Evolutionary conservation across 495 filamentous ascomycete genomes (phyloP).

Genomic region (Penicillium alfredii): DNA sequence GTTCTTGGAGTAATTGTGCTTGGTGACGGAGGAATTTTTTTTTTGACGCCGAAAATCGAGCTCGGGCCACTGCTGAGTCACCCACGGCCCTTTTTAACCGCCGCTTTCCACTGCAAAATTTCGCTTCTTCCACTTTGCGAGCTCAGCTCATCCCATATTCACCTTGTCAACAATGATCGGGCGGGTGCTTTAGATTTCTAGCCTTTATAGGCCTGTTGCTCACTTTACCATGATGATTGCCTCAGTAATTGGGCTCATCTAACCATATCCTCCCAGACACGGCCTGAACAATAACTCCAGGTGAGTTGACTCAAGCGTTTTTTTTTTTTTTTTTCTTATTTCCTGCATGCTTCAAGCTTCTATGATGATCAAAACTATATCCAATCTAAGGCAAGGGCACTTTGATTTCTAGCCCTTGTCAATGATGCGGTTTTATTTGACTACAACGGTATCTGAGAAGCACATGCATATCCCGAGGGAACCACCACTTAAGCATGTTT

Average conservation of each 20-base stretch:
- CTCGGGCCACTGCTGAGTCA: conserved; percentile 33
- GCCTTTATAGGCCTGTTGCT: background rate
- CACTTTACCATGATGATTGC: too few relatives aligned
- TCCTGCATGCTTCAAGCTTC: conserved; percentile 16
- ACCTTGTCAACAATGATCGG: conserved; percentile 14
- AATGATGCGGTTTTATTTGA: conserved; percentile 68
- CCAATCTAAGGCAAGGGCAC: conserved; percentile 48
- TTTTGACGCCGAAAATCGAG: conserved; percentile 17
- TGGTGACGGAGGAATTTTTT: conserved; percentile 31
- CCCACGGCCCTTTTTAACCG: conserved; percentile 23
- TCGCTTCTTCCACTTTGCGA: conserved; percentile 18
- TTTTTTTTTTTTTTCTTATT: background rate
- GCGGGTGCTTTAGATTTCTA: conserved; percentile 3
- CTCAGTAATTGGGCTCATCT: too few relatives aligned
- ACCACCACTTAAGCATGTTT: conserved; percentile 3
- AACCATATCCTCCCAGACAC: too few relatives aligned
- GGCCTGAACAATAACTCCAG: conserved; percentile 3
- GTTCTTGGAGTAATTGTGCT: conserved; percentile 7
- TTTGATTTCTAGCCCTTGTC: conserved; percentile 71
- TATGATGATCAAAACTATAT: conserved; percentile 44
- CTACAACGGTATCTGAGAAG: conserved; percentile 99
- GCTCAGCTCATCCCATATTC: conserved; percentile 3
- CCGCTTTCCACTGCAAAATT: conserved; percentile 15
- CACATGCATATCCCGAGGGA: conserved; percentile 10
- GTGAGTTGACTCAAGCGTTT: conserved; percentile 15